Evolutionary conservation across 306 rosid genomes (phyloP).

Genomic region (Mimosa pudica): DNA sequence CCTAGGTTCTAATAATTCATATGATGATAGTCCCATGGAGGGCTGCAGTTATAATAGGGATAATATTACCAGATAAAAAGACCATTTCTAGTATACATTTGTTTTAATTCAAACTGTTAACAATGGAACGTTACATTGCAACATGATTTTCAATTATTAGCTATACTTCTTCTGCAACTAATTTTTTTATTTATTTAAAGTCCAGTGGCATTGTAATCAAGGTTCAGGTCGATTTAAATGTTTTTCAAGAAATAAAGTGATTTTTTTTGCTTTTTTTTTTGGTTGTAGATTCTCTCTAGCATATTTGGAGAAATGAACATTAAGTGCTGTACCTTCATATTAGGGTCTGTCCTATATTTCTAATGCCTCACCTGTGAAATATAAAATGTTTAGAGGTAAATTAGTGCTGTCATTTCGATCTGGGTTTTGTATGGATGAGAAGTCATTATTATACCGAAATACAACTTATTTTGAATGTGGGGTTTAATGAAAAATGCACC

Average conservation of each 20-base stretch:
- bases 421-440: too few relatives aligned
- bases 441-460: too few relatives aligned
- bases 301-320: not conserved
- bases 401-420: too few relatives aligned
- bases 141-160: not conserved
- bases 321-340: not conserved
- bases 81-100: not conserved
- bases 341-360: not conserved
- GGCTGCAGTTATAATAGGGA: not conserved
- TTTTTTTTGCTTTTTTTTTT: not conserved
- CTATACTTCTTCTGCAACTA: not conserved
- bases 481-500: too few relatives aligned
- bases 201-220: not conserved
- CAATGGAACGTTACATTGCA: not conserved
- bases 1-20: not conserved
- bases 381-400: too few relatives aligned
- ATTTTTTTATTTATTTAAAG: not conserved
- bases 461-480: too few relatives aligned
- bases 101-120: not conserved
- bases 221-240: not conserved
- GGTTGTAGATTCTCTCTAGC: not conserved
- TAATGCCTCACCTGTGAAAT: not conserved
- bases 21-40: not conserved
- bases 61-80: not conserved
- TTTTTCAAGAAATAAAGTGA: not conserved